Conservation (phyloP, 306 rosid genomes). For the Luffa acutangula region DNA sequence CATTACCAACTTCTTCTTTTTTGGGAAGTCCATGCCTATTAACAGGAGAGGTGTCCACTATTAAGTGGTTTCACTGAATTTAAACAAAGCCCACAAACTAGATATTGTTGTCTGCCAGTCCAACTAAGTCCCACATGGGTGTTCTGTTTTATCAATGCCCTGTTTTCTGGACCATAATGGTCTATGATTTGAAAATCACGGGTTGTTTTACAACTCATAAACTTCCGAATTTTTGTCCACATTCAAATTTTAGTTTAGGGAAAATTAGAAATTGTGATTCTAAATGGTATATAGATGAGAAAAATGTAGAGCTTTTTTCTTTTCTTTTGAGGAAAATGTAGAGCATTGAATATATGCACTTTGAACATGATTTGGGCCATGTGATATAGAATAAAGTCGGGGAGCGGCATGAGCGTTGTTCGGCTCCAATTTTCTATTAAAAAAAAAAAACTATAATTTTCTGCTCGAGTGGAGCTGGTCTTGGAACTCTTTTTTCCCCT, state of each 20-base stretch:
- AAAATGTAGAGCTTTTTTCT: neutral
- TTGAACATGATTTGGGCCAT: neutral
- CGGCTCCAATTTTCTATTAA: too few relatives aligned
- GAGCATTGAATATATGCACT: neutral
- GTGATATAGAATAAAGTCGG: neutral
- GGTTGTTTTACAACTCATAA: neutral
- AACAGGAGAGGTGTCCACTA: neutral
- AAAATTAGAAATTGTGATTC: neutral
- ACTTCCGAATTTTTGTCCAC: neutral
- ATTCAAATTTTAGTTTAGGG: neutral
- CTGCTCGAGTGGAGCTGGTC: neutral
- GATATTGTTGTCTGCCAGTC: conserved; percentile 10
- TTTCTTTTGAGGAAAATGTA: neutral
- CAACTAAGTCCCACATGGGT: conserved; percentile 11
- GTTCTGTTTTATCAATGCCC: neutral
- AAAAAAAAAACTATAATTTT: too few relatives aligned
- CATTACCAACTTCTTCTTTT: neutral
- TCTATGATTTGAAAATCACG: neutral
- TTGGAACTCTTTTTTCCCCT: neutral
- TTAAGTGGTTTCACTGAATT: neutral
- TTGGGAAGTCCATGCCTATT: neutral
- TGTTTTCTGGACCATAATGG: neutral
- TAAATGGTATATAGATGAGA: neutral
- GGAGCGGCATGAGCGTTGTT: neutral
- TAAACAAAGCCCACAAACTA: neutral